Conservation (phyloP, 805 yeast genomes). For the Metahyphopichia silvanorum region DNA sequence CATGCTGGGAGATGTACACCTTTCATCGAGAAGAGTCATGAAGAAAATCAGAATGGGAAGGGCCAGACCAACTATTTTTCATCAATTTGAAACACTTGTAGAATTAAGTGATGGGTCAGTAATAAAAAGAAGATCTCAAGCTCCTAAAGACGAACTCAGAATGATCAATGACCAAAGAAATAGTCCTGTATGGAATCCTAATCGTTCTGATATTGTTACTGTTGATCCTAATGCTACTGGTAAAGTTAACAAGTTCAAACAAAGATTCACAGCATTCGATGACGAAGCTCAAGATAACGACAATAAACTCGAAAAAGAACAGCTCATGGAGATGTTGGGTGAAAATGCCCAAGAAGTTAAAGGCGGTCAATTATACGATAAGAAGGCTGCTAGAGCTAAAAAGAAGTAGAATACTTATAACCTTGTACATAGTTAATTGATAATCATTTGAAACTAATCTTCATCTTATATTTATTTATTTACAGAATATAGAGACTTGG, state of each 20-base stretch:
- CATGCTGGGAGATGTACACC: slow-evolving; percentile 38
- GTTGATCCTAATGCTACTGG: slow-evolving; percentile 84
- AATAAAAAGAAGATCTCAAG: slow-evolving; percentile 74
- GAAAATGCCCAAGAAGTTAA: slow-evolving; percentile 51
- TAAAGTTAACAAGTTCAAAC: slow-evolving; percentile 69
- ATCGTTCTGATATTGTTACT: slow-evolving; percentile 70
- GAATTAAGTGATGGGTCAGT: slow-evolving; percentile 95
- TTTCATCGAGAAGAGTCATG: slow-evolving; percentile 54
- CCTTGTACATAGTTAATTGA: slow-evolving; percentile 6
- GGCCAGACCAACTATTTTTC: slow-evolving; percentile 90
- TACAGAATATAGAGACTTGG: slow-evolving; percentile 7
- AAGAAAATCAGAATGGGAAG: slow-evolving; percentile 73
- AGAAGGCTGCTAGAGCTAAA: slow-evolving; percentile 44
- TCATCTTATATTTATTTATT: slow-evolving; percentile 1
- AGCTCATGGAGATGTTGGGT: slow-evolving; percentile 59
- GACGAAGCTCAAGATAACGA: slow-evolving; percentile 9
- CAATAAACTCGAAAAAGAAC: slow-evolving; percentile 28
- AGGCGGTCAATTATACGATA: slow-evolving; percentile 52
- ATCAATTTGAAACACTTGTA: slow-evolving; percentile 85
- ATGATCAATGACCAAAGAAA: slow-evolving; percentile 88
- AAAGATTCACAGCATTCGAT: slow-evolving; percentile 50
- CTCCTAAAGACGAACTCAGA: slow-evolving; percentile 82
- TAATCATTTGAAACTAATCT: too few species aligned
- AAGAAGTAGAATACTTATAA: slow-evolving; percentile 11
- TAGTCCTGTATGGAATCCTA: slow-evolving; percentile 84